These are phyloP conservation scores for Yarrowia porcina DNA, from an alignment of 805 yeast genomes.

Conservation along the genomic window DNA sequence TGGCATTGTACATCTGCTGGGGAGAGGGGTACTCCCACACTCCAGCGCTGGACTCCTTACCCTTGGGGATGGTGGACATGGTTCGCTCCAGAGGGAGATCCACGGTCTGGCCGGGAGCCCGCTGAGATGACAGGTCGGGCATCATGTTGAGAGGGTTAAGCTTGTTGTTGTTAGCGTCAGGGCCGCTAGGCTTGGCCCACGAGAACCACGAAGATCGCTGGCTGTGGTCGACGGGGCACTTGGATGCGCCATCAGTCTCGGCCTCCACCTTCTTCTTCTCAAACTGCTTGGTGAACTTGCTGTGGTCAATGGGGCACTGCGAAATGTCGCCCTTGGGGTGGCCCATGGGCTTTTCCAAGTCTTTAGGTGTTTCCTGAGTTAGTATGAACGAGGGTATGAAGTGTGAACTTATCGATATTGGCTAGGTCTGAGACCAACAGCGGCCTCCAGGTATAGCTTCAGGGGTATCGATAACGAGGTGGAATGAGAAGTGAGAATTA, in stretches of 20 bases:
- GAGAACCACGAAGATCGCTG: constrained; percentile 29
- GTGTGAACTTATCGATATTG: too few species aligned
- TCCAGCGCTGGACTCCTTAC: constrained; percentile 59
- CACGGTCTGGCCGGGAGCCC: constrained; percentile 75
- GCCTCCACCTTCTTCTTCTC: constrained; percentile 12
- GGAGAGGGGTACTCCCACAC: constrained; percentile 99
- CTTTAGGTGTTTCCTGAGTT: constrained; percentile 20
- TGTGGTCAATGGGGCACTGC: constrained; percentile 46
- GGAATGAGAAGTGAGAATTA: too few species aligned
- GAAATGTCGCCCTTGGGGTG: constrained; percentile 25
- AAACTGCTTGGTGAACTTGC: constrained; percentile 31
- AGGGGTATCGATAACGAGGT: too few species aligned
- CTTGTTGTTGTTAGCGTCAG: constrained; percentile 34
- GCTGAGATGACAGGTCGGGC: constrained; percentile 70
- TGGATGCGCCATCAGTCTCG: not conserved
- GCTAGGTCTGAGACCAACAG: too few species aligned
- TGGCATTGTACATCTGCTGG: constrained; percentile 98
- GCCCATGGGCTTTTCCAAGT: constrained; percentile 3
- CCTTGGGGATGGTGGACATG: constrained; percentile 81
- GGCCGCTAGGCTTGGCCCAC: constrained; percentile 35
- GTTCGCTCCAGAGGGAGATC: constrained; percentile 82
- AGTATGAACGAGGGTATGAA: not conserved
- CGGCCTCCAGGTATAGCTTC: too few species aligned
- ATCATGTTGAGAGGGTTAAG: constrained; percentile 85
- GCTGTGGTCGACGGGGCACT: constrained; percentile 44